A percentile compares a stretch with the other conserved stretches of the same genome.
phyloP scores from a whole-genome alignment of 345 rosid genomes.

The Ceriops zippeliana region DNA sequence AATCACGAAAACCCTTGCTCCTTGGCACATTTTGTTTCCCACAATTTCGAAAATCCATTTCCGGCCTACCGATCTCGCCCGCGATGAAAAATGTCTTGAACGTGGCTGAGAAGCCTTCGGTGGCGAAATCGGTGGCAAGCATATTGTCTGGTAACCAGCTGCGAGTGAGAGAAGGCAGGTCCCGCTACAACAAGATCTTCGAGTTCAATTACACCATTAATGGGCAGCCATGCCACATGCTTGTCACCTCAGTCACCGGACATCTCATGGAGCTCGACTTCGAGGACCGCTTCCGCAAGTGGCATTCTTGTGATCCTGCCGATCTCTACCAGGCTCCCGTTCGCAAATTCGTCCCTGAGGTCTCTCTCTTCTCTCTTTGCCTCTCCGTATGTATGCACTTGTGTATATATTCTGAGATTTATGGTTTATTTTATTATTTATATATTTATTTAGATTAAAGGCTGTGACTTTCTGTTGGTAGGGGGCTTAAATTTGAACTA shows the following conservation, averaged over 20 bases:
- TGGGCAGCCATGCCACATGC: conserved; percentile 82
- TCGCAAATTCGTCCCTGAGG: conserved; percentile 83
- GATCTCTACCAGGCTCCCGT: conserved; percentile 81
- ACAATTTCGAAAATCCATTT: conserved; percentile 10
- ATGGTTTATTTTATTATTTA: too few relatives aligned
- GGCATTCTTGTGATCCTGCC: conserved; percentile 94
- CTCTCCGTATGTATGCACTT: too few relatives aligned
- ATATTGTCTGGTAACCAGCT: conserved; percentile 64
- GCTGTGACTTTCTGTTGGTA: too few relatives aligned
- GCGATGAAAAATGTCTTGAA: conserved; percentile 58
- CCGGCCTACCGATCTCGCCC: neutral
- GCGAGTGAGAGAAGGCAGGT: conserved; percentile 81
- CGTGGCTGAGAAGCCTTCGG: conserved; percentile 99
- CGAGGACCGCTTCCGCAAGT: conserved; percentile 85
- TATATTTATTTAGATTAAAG: too few relatives aligned
- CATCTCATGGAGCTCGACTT: conserved; percentile 95
- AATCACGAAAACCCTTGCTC: too few relatives aligned
- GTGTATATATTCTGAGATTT: too few relatives aligned
- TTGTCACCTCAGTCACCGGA: conserved; percentile 92
- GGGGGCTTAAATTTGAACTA: too few relatives aligned
- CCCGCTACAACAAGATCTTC: conserved; percentile 86
- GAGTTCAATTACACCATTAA: conserved; percentile 81
- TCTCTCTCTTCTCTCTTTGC: conserved; percentile 1
- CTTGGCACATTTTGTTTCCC: neutral
- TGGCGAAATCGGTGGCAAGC: conserved; percentile 83